Conservation (phyloP, 768 basidiomycete species). For the Sistotremastrum niveocremeum region DNA sequence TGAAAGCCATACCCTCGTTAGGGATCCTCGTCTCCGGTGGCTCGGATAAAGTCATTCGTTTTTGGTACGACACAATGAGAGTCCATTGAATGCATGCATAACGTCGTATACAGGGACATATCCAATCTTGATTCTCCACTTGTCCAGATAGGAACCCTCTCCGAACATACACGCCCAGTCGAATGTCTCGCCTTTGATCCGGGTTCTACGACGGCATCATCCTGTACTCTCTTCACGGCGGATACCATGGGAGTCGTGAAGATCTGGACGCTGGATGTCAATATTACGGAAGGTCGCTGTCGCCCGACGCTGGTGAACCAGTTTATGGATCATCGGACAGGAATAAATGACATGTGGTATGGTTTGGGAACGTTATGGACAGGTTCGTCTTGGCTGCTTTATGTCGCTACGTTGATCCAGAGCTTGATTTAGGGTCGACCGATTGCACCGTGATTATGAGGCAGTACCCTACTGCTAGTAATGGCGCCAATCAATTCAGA, state of each 20-base stretch:
- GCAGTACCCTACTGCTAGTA: slow-evolving; percentile 24
- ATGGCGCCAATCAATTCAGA: slow-evolving; percentile 6
- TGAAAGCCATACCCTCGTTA: slow-evolving; percentile 56
- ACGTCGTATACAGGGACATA: slow-evolving; percentile 43
- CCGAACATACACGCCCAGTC: slow-evolving; percentile 79
- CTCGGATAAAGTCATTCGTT: slow-evolving; percentile 77
- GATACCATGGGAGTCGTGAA: slow-evolving; percentile 90
- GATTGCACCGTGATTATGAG: slow-evolving; percentile 73
- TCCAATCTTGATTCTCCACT: slow-evolving; percentile 32
- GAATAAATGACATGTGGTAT: slow-evolving; percentile 60
- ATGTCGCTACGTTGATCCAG: neutral
- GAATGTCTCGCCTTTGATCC: slow-evolving; percentile 55
- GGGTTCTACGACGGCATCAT: slow-evolving; percentile 22
- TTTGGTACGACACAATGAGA: slow-evolving; percentile 55
- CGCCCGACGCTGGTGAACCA: slow-evolving; percentile 37
- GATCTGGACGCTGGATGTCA: slow-evolving; percentile 52
- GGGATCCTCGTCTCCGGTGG: slow-evolving; percentile 69
- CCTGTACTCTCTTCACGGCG: slow-evolving; percentile 56
- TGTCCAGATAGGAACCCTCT: slow-evolving; percentile 51
- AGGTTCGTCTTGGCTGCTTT: slow-evolving; percentile 32
- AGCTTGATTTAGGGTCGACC: slow-evolving; percentile 50
- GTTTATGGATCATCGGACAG: slow-evolving; percentile 62
- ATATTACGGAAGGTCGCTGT: slow-evolving; percentile 35
- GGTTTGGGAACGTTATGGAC: slow-evolving; percentile 79
- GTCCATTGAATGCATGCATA: neutral